Base-by-base conservation (phyloP, 148 eudicot genomes). In the Vaccinium myrtillus region DNA sequence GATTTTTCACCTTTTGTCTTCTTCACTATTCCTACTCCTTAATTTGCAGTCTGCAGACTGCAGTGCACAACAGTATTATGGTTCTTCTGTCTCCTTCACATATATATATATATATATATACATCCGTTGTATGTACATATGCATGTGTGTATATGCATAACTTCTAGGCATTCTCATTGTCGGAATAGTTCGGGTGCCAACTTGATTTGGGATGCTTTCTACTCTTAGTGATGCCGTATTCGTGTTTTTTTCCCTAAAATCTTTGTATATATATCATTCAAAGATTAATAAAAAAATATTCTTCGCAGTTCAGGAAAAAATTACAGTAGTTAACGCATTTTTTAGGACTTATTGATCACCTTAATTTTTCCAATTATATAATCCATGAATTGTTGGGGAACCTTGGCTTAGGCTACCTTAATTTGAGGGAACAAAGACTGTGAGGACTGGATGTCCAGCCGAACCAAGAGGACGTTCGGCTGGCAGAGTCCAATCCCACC, bases 1-100 rank as follows among this genome's bases (percentile, higher is more conserved):
- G 81, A 50, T 50, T 77, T 84, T 63, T 43, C 81, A 77, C 86
- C 61, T 65, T 77, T 59, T 75, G 46, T 61, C 25, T 14, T 25
- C 49, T 78, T 78, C 56, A 30, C 75, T 50, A 30, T 39, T 43
- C 53, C 39, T 53, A 25, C 48, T 25, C 74, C 74, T 69, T 69
- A 27, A 30, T 69, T 12, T 69, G 74, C 55, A 53, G 13, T 9
- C 13, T 36, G 39, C 39, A 2, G 39, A 36, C 39, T 36, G 39
- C 74, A 69, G 39, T 27, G 74, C 39, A 12, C 43, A 69, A 69
- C 39, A 30, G 74, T 69, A 12, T 16, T 5, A 14, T 69, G 18
- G 16, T 69, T 27, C 74, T 27, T 30, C 74, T 69, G 74, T 69
- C 74, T 69, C 74, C 39, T 18, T 27, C 16, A 27, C 16, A 4